phyloP scores from a whole-genome alignment of 371 early-diverging fungal genomes.

The Actinomucor elegans region DNA sequence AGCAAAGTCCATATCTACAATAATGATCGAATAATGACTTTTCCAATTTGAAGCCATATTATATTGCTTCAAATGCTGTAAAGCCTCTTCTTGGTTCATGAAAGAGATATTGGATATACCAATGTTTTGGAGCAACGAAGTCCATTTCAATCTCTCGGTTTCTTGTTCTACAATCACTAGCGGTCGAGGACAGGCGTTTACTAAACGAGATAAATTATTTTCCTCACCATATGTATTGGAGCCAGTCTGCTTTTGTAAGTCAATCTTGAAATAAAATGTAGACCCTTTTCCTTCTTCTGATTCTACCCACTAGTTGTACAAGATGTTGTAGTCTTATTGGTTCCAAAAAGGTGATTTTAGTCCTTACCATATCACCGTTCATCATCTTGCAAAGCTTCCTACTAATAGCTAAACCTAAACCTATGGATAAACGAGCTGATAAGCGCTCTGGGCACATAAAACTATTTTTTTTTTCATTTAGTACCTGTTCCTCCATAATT shows the following conservation, averaged over 20 bases:
- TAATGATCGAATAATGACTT: background rate
- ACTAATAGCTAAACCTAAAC: slow-evolving; percentile 42
- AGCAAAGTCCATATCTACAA: slow-evolving; percentile 9
- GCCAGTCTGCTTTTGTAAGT: slow-evolving; percentile 19
- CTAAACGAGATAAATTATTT: slow-evolving; percentile 8
- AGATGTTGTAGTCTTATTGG: too few relatives aligned
- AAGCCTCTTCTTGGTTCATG: background rate
- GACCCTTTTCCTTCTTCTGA: slow-evolving; percentile 47
- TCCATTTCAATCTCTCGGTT: slow-evolving; percentile 5
- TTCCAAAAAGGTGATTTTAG: too few relatives aligned
- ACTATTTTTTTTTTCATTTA: background rate
- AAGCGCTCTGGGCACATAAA: too few relatives aligned
- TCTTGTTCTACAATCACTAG: slow-evolving; percentile 20
- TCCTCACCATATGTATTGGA: slow-evolving; percentile 24
- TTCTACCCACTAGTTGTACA: slow-evolving; percentile 53
- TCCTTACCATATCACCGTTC: slow-evolving; percentile 55
- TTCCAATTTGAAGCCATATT: too few relatives aligned
- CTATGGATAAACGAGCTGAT: too few relatives aligned
- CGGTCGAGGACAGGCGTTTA: background rate
- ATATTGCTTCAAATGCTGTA: background rate
- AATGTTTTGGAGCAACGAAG: background rate
- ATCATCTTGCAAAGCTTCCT: slow-evolving; percentile 49
- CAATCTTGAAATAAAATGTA: slow-evolving; percentile 41
- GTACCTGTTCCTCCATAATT: slow-evolving; percentile 55
- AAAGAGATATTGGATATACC: background rate